Evolutionary conservation across 257 asterid species (phyloP).

Genomic region (Solanum clarkiae): DNA sequence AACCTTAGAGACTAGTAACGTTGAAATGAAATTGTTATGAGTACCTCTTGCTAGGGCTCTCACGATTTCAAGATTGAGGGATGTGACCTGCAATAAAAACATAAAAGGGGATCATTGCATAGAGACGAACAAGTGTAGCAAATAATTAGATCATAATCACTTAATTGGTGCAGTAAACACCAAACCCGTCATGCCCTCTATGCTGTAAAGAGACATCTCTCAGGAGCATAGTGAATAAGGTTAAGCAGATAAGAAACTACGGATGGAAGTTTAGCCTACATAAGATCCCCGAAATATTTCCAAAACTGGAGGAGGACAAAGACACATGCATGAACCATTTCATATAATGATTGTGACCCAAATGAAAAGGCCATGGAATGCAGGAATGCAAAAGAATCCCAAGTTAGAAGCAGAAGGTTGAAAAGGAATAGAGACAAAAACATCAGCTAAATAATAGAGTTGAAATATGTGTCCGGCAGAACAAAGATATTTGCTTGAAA

Average conservation of each 20-base stretch:
- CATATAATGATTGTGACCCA: background rate
- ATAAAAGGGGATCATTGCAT: background rate
- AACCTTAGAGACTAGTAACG: background rate
- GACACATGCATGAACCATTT: background rate
- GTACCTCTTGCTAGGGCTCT: slow-evolving; percentile 90
- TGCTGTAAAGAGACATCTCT: background rate
- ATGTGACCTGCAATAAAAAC: slow-evolving; percentile 55
- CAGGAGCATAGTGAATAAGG: background rate
- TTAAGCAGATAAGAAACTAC: background rate
- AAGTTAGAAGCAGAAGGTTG: background rate
- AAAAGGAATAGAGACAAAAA: background rate
- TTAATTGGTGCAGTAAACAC: background rate
- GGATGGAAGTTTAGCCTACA: background rate
- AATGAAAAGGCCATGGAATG: background rate
- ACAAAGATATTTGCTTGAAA: background rate
- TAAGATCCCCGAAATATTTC: background rate
- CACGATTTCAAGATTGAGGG: slow-evolving; percentile 86
- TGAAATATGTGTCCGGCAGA: background rate
- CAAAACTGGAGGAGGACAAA: background rate
- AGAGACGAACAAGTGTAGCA: background rate
- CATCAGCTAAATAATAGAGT: background rate
- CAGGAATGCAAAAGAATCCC: background rate
- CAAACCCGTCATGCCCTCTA: background rate
- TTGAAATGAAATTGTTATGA: background rate
- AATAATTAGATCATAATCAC: background rate